phyloP scores from a whole-genome alignment of 2,329 filamentous ascomycete species.

The Colletotrichum scovillei region DNA sequence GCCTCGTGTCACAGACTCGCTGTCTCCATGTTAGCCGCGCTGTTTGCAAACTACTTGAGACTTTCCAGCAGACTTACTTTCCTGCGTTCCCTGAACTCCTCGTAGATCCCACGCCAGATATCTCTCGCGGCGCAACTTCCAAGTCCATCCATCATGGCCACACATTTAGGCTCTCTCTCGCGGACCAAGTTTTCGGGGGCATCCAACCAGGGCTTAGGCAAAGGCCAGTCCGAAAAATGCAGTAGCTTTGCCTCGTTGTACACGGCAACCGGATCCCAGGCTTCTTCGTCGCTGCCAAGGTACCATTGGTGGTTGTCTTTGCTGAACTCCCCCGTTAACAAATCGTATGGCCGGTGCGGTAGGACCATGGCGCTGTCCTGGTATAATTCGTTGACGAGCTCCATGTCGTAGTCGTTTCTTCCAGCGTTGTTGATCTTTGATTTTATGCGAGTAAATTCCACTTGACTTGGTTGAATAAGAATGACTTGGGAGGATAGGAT shows the following conservation, averaged over 20 bases:
- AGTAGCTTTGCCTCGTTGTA: conserved; percentile 71
- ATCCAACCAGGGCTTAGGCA: conserved; percentile 36
- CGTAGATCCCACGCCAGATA: conserved; percentile 34
- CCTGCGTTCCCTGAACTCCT: conserved; percentile 31
- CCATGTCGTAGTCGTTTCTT: conserved; percentile 70
- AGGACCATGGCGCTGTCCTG: conserved; percentile 68
- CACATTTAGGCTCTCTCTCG: conserved; percentile 13
- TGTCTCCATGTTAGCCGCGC: background rate
- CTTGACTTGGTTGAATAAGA: conserved; percentile 67
- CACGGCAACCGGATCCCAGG: conserved; percentile 64
- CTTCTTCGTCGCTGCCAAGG: conserved; percentile 51
- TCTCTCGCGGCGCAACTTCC: conserved; percentile 32
- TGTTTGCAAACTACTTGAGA: background rate
- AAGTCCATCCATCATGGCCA: background rate
- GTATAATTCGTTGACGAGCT: conserved; percentile 73
- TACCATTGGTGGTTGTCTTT: conserved; percentile 57
- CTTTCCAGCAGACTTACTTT: conserved; percentile 9
- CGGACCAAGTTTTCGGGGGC: conserved; percentile 20
- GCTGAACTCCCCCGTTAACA: conserved; percentile 72
- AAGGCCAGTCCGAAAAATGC: conserved; percentile 41
- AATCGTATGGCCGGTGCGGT: conserved; percentile 71
- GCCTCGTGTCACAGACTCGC: background rate
- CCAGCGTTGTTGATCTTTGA: conserved; percentile 38
- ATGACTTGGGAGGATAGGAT: conserved; percentile 71
- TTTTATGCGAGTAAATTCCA: conserved; percentile 56